Base-by-base conservation (phyloP, 2,329 filamentous ascomycete genomes). In the Aspergillus sp. region DNA sequence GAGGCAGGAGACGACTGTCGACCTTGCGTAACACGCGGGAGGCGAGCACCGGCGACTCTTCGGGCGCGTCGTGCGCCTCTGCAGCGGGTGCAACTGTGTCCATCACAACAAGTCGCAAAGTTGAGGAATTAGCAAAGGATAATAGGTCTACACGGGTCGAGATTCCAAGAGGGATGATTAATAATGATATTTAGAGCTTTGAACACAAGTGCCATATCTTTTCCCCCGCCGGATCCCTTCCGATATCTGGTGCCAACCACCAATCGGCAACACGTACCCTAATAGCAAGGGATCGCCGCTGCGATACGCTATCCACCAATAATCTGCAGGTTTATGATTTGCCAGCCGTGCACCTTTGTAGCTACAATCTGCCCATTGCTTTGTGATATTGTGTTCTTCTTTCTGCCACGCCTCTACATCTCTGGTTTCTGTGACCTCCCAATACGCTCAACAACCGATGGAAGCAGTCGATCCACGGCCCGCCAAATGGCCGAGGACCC, bases 1-100 rank as follows among this genome's bases (percentile, higher is more conserved):
- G 72, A 0, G 85, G 84, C 5, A 88, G 81, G 9, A 88, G 73
- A 12, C 75, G 75, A 63, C 72, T 74, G 68, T 88, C 86, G 60
- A 88, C 86, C 70, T 86, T 86, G 25, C 79, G 75, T 54, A 87
- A 60, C 3, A 86, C 38, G 36, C 38, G 52, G 7, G 41, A 19
- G 19, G 41, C 19, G 41, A 21, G 13, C 17, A 45, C 19, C 7
- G 45, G 45, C 19, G 7, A 15, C 2, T 28, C 13, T 8, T 15
- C 45, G 23, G 23, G 45, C 13, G 19, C n/a, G 39, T 43, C 39
- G 43, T 23, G 19, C 19, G 10, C 19, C 8, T 21, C 45, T 4
- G 23, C 15, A 23, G 45, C 9, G 8, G 12, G 6, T 17, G 21
- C 45, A 2, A 23, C 45, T 4, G 12, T 6, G 9, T 19, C 9